These are phyloP conservation scores for Clitoria ternatea DNA, from an alignment of 306 rosid species.

Conservation along the genomic window DNA sequence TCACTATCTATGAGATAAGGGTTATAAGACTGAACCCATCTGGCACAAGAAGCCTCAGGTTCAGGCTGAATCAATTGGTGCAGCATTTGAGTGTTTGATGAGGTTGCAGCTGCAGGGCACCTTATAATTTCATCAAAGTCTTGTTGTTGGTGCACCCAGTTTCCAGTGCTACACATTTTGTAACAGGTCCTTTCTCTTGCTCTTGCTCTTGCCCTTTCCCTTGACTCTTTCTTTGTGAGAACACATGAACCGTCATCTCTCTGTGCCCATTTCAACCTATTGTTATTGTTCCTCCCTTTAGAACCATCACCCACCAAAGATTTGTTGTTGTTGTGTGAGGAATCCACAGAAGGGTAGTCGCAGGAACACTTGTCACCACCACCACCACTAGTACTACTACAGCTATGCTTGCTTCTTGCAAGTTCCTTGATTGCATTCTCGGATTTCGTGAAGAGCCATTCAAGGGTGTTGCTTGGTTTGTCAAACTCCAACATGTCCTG, in stretches of 20 bases:
- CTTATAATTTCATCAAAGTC: slow-evolving; percentile 16
- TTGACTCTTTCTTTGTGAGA: slow-evolving; percentile 37
- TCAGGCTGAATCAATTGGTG: slow-evolving; percentile 32
- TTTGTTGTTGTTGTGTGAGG: slow-evolving; percentile 26
- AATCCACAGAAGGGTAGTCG: slow-evolving; percentile 23
- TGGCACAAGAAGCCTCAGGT: slow-evolving; percentile 20
- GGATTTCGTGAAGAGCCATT: slow-evolving; percentile 76
- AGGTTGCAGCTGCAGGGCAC: slow-evolving; percentile 15
- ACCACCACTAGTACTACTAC: neutral
- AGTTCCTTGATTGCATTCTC: slow-evolving; percentile 56
- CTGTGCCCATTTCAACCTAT: slow-evolving; percentile 29
- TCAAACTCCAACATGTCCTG: slow-evolving; percentile 90
- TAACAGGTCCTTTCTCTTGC: slow-evolving; percentile 75
- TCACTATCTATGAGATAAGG: slow-evolving; percentile 5
- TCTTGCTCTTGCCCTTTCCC: slow-evolving; percentile 76
- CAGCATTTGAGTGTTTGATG: slow-evolving; percentile 25
- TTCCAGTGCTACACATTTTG: slow-evolving; percentile 31
- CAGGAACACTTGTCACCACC: neutral
- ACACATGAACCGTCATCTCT: slow-evolving; percentile 16
- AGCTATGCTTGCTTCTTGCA: slow-evolving; percentile 26
- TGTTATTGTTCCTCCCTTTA: slow-evolving; percentile 30
- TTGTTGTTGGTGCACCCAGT: neutral
- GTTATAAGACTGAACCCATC: slow-evolving; percentile 28
- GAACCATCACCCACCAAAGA: neutral
- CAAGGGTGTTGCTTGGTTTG: slow-evolving; percentile 86